Evolutionary conservation across 148 eudicot species (phyloP), one percentile per base, ranked within the genome.

Genomic region (Camellia japonica): DNA sequence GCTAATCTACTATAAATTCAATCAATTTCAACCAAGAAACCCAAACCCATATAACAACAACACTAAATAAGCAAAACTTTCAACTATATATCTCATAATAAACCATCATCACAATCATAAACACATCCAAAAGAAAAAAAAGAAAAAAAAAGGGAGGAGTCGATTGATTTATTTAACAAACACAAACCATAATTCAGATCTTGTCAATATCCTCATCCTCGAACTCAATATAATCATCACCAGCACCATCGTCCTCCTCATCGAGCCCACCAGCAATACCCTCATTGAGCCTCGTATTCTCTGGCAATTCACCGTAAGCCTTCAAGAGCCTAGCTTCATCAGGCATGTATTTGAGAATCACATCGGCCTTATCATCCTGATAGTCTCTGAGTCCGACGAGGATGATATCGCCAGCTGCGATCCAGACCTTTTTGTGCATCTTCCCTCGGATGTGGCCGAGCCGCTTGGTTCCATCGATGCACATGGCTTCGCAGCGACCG

Each of bases 371-470:
- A 51, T 20, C 91, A 70, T 88, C 97, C 93, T 93, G 97, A 82
- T 93, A 93, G 77, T 93, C 97, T 6, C 97, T 85, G 68, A 93
- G 91, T 2, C 97, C 97, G 16, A 93, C 91, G 13, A 93, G 93
- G 80, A 93, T 86, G 62, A 93, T 93, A 73, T 93, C 97, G 47
- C 94, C 97, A 42, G 92, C 38, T 30, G 38, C 93, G 59, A 93
- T 93, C 97, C 97, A 93, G 23, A 93, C 94, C 83, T 93, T 93
- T 83, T 93, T 93, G 69, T 93, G 97, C 97, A 93, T 93, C 90
- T 93, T 93, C 12, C 97, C 94, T 41, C 97, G 92, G 73, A 93
- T 93, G 61, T 93, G 97, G 62, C 93, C 90, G 73, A 93, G 91
- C 16, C 97, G 89, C 76, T 90, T 90, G 23, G 83, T 79, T 67